Base-by-base conservation (phyloP, 2,329 filamentous ascomycete species). In the Neonectria sp. region DNA sequence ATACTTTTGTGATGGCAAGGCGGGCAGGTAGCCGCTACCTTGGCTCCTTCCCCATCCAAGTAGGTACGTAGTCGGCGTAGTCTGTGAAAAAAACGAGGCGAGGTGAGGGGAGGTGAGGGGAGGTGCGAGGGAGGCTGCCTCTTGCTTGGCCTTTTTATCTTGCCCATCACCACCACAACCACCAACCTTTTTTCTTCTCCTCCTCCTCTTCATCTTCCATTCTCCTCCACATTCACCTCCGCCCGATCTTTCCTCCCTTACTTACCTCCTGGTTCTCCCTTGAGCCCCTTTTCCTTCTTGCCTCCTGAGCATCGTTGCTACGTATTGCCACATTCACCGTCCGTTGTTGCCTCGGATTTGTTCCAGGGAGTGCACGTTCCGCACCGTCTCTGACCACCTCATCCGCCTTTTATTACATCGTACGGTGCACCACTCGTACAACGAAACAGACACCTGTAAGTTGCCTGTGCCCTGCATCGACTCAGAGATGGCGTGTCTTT, bases 371-470 rank as follows among this genome's bases (percentile, higher is more conserved):
- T 52, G 74, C 74, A 76, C 74, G 74, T 76, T 76, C 74, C 73
- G 65, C 71, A 59, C 52, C 65, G 63, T 63, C 73, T 71, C 74
- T 74, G 68, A 76, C 71, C 70, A 76, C 70, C 65, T 69, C 67
- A 63, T 68, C 74, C 58, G 65, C 48, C 51, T 69, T 74, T 71
- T 62, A 72, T 70, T 68, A 75, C 68, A 76, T 76, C 74, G 74
- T 76, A 76, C 74, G 74, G 74, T 75, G 60, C 74, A 65, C 72
- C 63, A 60, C 67, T 76, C 72, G 73, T 75, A 76, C 73, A 72
- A 70, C 62, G 57, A 71, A 71, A 67, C 60, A 65, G 62, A 72
- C 64, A 63, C 58, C 63, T 71, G 73, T 75, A 75, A 75, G 73
- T 75, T 40, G 46, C 48, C 73, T 62, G 60, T 68, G 64, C 72